Conservation (phyloP, 805 yeast species). For the Starmerella sirachaensis region DNA sequence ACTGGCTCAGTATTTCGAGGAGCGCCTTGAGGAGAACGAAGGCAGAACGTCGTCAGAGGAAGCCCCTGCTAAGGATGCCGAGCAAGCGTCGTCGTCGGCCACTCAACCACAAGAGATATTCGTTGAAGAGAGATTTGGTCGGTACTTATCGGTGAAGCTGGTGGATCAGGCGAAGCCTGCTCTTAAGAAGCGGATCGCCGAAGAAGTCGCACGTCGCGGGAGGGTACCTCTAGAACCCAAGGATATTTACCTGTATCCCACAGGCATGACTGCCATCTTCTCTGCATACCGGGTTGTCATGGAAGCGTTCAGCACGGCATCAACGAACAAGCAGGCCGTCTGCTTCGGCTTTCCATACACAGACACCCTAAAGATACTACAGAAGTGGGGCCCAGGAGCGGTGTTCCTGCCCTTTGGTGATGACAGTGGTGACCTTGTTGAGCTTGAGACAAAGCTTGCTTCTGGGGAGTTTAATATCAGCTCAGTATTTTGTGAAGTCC, state of each 20-base stretch:
- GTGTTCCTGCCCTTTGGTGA: conserved; percentile 69
- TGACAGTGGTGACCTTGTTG: conserved; percentile 51
- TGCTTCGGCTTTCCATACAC: conserved; percentile 96
- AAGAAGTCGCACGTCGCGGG: conserved; percentile 14
- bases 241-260: conserved; percentile 62
- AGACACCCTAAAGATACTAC: conserved; percentile 74
- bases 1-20: conserved; percentile 69
- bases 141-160: conserved; percentile 68
- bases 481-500: conserved; percentile 82
- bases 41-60: conserved; percentile 4
- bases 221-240: conserved; percentile 5
- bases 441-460: conserved; percentile 49
- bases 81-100: conserved; percentile 28
- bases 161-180: conserved; percentile 67
- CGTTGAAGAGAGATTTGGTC: conserved; percentile 82
- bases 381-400: conserved; percentile 86
- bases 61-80: conserved; percentile 29
- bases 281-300: conserved; percentile 47
- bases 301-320: conserved; percentile 20
- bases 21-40: conserved; percentile 21
- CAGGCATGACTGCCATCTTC: conserved; percentile 90
- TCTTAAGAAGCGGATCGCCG: conserved; percentile 52
- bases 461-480: conserved; percentile 51
- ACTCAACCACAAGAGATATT: conserved; percentile 32
- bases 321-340: conserved; percentile 44